These are phyloP conservation scores for Neltuma alba DNA, from an alignment of 306 rosid species.

Conservation along the genomic window DNA sequence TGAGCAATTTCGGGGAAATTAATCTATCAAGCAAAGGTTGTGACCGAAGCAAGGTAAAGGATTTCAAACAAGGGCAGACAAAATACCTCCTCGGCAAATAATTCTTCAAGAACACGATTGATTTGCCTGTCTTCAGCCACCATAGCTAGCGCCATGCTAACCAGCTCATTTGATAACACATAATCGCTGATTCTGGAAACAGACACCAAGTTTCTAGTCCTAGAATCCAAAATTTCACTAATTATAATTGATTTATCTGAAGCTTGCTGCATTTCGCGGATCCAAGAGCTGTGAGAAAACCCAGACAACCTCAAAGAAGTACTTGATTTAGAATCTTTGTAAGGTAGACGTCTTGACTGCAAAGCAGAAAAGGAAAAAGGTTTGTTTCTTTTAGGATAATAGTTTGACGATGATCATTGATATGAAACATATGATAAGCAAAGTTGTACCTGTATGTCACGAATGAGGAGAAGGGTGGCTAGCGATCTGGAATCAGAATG, in stretches of 20 bases:
- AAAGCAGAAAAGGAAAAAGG: constrained; percentile 20
- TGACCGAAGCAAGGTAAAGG: constrained; percentile 25
- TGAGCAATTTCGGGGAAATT: background rate
- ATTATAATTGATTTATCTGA: constrained; percentile 92
- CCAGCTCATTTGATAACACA: constrained; percentile 92
- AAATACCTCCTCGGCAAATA: constrained; percentile 87
- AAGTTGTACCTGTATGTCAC: constrained; percentile 85
- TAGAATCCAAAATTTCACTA: constrained; percentile 94
- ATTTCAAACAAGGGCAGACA: constrained; percentile 12
- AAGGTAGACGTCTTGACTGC: constrained; percentile 91
- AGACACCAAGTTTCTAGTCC: constrained; percentile 97
- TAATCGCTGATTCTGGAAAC: constrained; percentile 98
- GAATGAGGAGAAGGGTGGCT: constrained; percentile 96
- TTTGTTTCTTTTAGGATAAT: constrained; percentile 32
- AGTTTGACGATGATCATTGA: background rate
- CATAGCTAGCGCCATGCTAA: constrained; percentile 98
- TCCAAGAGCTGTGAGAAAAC: constrained; percentile 95
- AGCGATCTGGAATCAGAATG: constrained; percentile 97
- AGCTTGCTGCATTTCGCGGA: constrained; percentile 97
- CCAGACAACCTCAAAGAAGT: constrained; percentile 70
- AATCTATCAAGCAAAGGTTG: background rate
- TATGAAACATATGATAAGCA: constrained; percentile 18
- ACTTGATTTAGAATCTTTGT: constrained; percentile 64
- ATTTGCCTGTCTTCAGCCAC: constrained; percentile 99
- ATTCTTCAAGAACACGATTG: constrained; percentile 97